Evolutionary conservation across 176 grass and related monocot species (phyloP).

Genomic region (Canna indica): DNA sequence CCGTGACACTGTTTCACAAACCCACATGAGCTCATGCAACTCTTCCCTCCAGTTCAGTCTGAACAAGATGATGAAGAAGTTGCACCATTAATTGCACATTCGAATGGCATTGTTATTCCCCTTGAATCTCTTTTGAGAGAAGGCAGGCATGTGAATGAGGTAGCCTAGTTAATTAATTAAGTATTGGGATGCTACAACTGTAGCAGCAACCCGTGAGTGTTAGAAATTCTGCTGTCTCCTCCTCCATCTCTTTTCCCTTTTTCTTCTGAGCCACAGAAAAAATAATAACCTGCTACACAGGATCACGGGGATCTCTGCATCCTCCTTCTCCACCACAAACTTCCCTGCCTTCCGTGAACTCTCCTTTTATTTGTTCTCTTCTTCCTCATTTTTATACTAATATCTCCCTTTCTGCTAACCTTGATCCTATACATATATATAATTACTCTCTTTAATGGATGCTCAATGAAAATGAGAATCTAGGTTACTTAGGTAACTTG

Average conservation of each 20-base stretch:
- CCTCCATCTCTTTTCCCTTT: not conserved
- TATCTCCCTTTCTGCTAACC: not conserved
- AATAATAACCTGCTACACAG: not conserved
- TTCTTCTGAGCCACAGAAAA: not conserved
- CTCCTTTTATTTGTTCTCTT: not conserved
- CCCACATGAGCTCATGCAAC: not conserved
- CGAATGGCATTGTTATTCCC: not conserved
- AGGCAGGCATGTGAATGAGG: too few relatives aligned
- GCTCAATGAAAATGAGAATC: not conserved
- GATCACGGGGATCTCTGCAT: conserved; percentile 1
- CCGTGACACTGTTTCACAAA: not conserved
- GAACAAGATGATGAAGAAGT: too few relatives aligned
- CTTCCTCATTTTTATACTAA: not conserved
- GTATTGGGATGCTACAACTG: not conserved
- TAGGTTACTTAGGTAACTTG: not conserved
- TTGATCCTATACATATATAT: too few relatives aligned
- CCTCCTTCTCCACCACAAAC: not conserved
- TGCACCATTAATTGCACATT: not conserved
- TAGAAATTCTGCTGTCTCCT: not conserved
- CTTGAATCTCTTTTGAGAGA: too few relatives aligned
- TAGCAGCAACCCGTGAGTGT: not conserved
- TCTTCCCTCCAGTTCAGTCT: too few relatives aligned
- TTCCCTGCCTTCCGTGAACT: not conserved
- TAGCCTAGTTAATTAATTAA: not conserved
- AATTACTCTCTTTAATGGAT: not conserved